Conservation (phyloP, 2,329 filamentous ascomycete species). For the Xylariaceae sp. region DNA sequence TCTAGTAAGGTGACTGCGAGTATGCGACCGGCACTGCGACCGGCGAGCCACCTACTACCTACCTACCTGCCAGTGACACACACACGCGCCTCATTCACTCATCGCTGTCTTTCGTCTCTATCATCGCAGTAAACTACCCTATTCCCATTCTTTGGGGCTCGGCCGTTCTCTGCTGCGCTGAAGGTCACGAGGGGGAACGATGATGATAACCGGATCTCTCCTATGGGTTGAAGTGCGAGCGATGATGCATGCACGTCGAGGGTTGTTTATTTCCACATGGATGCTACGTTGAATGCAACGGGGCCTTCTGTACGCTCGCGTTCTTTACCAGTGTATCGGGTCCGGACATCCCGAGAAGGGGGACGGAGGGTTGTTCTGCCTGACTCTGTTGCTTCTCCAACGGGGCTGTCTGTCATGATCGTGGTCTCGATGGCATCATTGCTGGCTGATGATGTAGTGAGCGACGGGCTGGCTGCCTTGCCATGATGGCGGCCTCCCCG, state of each 20-base stretch:
- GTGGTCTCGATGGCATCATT: neutral
- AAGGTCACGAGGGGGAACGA: too few species aligned
- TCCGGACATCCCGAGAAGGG: neutral
- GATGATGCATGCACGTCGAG: neutral
- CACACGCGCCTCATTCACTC: neutral
- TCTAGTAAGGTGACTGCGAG: neutral
- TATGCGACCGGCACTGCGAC: neutral
- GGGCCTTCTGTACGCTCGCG: neutral
- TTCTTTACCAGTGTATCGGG: neutral
- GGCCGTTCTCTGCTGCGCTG: too few species aligned
- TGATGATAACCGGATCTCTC: too few species aligned
- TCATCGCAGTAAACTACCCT: too few species aligned
- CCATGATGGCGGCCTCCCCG: neutral
- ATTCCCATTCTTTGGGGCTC: neutral
- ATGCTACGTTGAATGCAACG: neutral
- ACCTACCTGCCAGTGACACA: neutral
- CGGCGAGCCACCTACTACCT: neutral
- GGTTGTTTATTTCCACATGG: neutral
- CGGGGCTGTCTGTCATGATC: neutral
- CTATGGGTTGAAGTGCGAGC: neutral
- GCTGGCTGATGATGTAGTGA: neutral
- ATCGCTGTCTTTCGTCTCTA: neutral
- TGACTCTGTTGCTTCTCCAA: neutral
- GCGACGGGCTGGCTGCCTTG: neutral
- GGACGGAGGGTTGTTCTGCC: neutral